Evolutionary conservation across 129 eudicot genomes (phyloP).

Genomic region (Lactuca sativa): DNA sequence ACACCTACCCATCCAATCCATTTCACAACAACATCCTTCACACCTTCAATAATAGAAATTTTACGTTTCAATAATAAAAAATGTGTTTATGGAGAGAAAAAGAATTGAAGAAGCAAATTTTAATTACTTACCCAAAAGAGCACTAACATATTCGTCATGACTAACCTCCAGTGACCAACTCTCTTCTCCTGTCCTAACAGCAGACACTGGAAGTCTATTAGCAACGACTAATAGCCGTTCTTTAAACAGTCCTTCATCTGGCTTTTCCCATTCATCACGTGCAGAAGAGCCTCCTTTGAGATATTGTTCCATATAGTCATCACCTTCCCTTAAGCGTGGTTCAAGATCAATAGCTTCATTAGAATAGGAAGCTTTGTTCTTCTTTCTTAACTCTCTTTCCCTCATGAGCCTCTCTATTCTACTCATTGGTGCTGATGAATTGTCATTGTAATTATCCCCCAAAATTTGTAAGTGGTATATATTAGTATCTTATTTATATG

Average conservation of each 20-base stretch:
- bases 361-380: conserved; percentile 36
- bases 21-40: conserved; percentile 88
- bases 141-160: conserved; percentile 84
- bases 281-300: conserved; percentile 59
- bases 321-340: conserved; percentile 23
- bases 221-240: conserved; percentile 88
- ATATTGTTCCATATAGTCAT: conserved; percentile 40
- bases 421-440: conserved; percentile 42
- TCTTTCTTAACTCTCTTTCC: conserved; percentile 57
- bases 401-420: conserved; percentile 67
- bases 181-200: conserved; percentile 75
- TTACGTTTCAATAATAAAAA: not conserved
- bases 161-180: conserved; percentile 85
- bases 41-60: conserved; percentile 53
- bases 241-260: conserved; percentile 53
- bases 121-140: conserved; percentile 66
- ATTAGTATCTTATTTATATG: too few species aligned
- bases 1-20: conserved; percentile 99
- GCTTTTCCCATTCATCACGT: conserved; percentile 53
- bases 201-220: conserved; percentile 84
- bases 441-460: conserved; percentile 52
- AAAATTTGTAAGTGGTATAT: too few species aligned
- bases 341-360: conserved; percentile 49
- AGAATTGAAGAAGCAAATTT: not conserved
- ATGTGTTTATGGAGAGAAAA: not conserved